Evolutionary conservation across 148 eudicot species (phyloP), one percentile per base, ranked within the genome.

Genomic region (Vaccinium corymbosum): DNA sequence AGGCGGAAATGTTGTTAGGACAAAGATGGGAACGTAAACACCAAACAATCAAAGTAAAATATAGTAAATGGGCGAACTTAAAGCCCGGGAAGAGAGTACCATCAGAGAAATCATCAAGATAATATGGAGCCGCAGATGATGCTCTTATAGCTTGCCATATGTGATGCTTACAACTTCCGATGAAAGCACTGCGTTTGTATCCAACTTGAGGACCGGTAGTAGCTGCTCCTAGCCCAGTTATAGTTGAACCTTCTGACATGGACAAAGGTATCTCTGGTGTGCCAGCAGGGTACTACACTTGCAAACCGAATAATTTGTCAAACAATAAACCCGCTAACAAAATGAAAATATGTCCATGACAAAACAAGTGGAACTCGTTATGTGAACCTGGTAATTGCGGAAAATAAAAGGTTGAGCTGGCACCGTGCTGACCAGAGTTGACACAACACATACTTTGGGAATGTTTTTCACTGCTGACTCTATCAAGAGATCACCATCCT

Each of bases 121-220:
- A 97, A 89, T 97, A 97, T 79, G 99, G 99, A 86, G 99, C 99
- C 1, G 99, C 99, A 80, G 99, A 97, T 80, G 99, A 97, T 76
- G 99, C 99, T 86, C 99, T 92, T 88, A 97, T 97, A 84, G 98
- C 98, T 87, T 97, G 93, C 99, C 99, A 97, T 68, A 95, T 78
- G 66, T 91, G 92, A 91, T 95, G 98, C 88, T 94, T 97, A 88
- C 98, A 97, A 89, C 99, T 97, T 88, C 99, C 99, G 48, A 97
- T 87, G 84, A 90, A 95, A 86, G 98, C 99, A 93, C 81, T 94
- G 46, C 93, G 94, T 52, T 92, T 90, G 85, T 91, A 95, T 80
- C 98, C 96, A 85, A 90, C 91, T 86, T 94, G 93, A 49, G 90
- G 88, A 88, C 89, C 87, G 32, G 89, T 85, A 75, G 88, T 90